Evolutionary conservation across 768 basidiomycete genomes (phyloP).

Genomic region (Lentinula aciculospora): DNA sequence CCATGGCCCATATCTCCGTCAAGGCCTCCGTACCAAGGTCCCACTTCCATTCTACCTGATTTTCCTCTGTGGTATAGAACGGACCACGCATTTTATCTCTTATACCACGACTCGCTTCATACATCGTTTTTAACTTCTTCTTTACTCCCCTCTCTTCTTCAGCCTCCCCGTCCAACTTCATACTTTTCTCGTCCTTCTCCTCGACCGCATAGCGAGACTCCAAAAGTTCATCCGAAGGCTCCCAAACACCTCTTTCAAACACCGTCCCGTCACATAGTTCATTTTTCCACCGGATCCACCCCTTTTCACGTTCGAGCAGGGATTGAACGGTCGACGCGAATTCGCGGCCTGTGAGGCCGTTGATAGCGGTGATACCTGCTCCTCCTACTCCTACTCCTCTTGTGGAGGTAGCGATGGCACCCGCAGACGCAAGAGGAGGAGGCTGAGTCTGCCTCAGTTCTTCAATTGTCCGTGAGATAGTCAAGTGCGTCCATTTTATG

Average conservation of each 20-base stretch:
- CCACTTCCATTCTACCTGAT: slow-evolving; percentile 60
- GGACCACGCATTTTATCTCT: slow-evolving; percentile 43
- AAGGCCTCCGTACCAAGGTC: slow-evolving; percentile 61
- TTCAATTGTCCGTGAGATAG: slow-evolving; percentile 48
- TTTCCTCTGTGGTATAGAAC: slow-evolving; percentile 19
- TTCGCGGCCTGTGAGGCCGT: slow-evolving; percentile 49
- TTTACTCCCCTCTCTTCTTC: neutral
- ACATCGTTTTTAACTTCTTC: slow-evolving; percentile 33
- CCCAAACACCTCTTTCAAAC: slow-evolving; percentile 72
- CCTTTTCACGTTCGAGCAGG: slow-evolving; percentile 78
- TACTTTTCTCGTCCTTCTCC: slow-evolving; percentile 11
- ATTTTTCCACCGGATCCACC: slow-evolving; percentile 91
- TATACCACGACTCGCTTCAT: slow-evolving; percentile 51
- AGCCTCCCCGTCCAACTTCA: slow-evolving; percentile 27
- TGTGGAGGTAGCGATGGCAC: neutral
- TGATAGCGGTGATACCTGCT: neutral
- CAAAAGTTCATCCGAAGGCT: neutral
- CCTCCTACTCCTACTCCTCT: too few relatives aligned
- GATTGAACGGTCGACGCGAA: slow-evolving; percentile 70
- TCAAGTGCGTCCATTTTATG: slow-evolving; percentile 69
- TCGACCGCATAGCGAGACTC: neutral
- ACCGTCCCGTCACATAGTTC: slow-evolving; percentile 56
- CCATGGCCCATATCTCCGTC: slow-evolving; percentile 83
- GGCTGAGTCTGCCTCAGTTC: slow-evolving; percentile 73
- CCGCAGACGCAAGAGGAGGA: neutral